These are phyloP conservation scores for Royoungia palumana DNA, from an alignment of 768 basidiomycete genomes.

Conservation along the genomic window DNA sequence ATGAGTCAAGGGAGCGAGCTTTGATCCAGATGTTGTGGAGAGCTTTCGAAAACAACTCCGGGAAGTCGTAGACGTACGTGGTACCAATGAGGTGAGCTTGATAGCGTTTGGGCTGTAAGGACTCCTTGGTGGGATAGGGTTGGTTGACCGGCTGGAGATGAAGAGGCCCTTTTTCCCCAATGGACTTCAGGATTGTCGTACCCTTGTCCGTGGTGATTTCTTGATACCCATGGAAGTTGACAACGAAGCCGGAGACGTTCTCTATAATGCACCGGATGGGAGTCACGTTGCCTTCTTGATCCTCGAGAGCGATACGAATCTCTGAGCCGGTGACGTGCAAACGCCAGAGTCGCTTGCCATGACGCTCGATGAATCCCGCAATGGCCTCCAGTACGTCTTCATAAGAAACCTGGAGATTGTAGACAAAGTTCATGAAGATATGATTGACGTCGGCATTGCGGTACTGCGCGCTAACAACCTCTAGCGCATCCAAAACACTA, in stretches of 20 bases:
- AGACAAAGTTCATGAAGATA: constrained; percentile 99
- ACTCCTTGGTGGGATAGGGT: constrained; percentile 95
- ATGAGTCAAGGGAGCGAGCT: constrained; percentile 59
- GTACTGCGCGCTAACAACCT: constrained; percentile 86
- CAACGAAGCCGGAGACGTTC: constrained; percentile 98
- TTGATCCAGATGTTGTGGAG: constrained; percentile 90
- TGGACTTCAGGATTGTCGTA: constrained; percentile 93
- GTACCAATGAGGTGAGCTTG: constrained; percentile 98
- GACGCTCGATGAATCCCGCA: constrained; percentile 98
- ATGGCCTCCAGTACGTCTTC: constrained; percentile 97
- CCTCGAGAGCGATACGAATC: constrained; percentile 93
- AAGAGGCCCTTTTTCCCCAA: constrained; percentile 95
- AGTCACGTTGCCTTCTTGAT: constrained; percentile 89
- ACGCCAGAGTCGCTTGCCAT: constrained; percentile 97
- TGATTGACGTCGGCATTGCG: constrained; percentile 97
- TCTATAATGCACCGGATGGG: constrained; percentile 98
- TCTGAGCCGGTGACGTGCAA: constrained; percentile 97
- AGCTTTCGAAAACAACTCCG: constrained; percentile 97
- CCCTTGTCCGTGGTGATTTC: constrained; percentile 97
- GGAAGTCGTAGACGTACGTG: constrained; percentile 99
- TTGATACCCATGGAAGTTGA: constrained; percentile 97
- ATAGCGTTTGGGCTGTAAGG: constrained; percentile 96
- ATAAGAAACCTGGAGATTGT: constrained; percentile 91
- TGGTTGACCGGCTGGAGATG: constrained; percentile 94
- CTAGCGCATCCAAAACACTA: constrained; percentile 88